phyloP scores from a whole-genome alignment of 768 basidiomycete species.

The Phylloporus rhodoxanthus region DNA sequence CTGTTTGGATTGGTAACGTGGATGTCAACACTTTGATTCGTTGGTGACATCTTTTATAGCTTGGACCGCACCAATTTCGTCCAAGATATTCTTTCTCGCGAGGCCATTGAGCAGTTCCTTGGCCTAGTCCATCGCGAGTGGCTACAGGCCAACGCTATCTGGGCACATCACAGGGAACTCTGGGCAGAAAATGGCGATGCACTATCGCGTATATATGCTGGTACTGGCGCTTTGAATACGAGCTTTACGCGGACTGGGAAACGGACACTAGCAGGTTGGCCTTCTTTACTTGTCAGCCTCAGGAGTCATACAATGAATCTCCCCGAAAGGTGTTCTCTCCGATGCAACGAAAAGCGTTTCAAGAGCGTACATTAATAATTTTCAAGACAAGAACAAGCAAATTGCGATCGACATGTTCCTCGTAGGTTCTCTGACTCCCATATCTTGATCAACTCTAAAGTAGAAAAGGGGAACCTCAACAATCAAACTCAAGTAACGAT shows the following conservation, averaged over 20 bases:
- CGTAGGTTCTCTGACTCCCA: conserved; percentile 39
- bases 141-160: conserved; percentile 61
- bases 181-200: conserved; percentile 99
- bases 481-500: conserved; percentile 84
- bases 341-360: conserved; percentile 97
- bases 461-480: conserved; percentile 78
- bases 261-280: conserved; percentile 76
- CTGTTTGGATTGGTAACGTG: conserved; percentile 83
- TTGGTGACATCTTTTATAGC: conserved; percentile 37
- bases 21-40: not conserved
- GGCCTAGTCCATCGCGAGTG: conserved; percentile 72
- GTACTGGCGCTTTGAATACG: conserved; percentile 89
- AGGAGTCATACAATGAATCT: conserved; percentile 1
- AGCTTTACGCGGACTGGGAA: conserved; percentile 94
- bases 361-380: conserved; percentile 96
- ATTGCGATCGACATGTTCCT: conserved; percentile 92
- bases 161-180: conserved; percentile 84
- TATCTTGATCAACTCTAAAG: conserved; percentile 1
- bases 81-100: conserved; percentile 87
- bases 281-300: not conserved
- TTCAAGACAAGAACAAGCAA: conserved; percentile 94
- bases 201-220: conserved; percentile 90
- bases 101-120: conserved; percentile 78
- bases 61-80: conserved; percentile 97
- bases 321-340: conserved; percentile 67